Conservation (phyloP, 2,329 filamentous ascomycete genomes). For the Emmonsiellopsis sp. region DNA sequence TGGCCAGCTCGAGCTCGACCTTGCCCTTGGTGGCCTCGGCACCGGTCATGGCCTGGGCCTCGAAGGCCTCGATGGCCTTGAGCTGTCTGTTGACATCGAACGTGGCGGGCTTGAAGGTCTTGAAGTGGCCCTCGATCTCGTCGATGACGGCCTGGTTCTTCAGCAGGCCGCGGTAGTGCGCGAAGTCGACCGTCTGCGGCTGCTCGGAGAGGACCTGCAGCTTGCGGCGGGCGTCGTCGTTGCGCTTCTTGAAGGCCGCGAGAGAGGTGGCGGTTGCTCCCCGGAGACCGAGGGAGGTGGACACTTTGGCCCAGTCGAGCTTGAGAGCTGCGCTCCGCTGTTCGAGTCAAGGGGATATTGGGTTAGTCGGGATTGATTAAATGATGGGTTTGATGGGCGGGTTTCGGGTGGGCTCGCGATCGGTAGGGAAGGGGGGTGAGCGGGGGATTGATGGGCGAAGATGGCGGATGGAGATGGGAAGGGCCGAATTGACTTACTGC, state of each 20-base stretch:
- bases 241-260: constrained; percentile 97
- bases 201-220: constrained; percentile 74
- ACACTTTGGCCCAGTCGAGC: constrained; percentile 97
- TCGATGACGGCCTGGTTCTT: constrained; percentile 95
- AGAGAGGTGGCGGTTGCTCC: constrained; percentile 88
- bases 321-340: constrained; percentile 97
- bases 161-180: constrained; percentile 78
- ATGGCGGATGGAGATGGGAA: not conserved
- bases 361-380: not conserved
- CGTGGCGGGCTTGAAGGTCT: constrained; percentile 77
- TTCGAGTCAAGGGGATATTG: not conserved
- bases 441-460: constrained; percentile 12
- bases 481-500: constrained; percentile 17
- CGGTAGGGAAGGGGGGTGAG: not conserved
- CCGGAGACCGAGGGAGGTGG: constrained; percentile 87
- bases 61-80: constrained; percentile 96
- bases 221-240: constrained; percentile 96
- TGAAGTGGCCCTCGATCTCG: constrained; percentile 96
- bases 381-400: not conserved
- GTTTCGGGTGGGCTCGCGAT: not conserved
- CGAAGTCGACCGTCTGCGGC: constrained; percentile 82
- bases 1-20: constrained; percentile 89
- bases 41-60: constrained; percentile 93
- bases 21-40: constrained; percentile 93
- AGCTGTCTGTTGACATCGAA: constrained; percentile 92